These are phyloP conservation scores for Cichorium intybus DNA, from an alignment of 140 eudicot genomes.

Conservation along the genomic window DNA sequence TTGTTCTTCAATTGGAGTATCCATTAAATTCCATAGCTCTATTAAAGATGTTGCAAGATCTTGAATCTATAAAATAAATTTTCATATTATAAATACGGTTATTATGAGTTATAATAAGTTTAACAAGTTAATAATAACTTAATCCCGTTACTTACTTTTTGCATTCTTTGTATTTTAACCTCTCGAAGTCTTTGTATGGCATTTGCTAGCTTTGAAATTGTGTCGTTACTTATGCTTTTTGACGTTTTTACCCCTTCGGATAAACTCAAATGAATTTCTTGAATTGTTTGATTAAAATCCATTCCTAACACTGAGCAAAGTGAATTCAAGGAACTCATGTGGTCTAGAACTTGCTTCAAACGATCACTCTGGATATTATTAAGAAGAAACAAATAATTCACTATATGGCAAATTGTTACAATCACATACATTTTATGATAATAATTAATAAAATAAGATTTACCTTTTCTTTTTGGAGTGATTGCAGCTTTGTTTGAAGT, in stretches of 20 bases:
- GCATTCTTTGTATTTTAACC: conserved; percentile 77
- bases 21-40: conserved; percentile 90
- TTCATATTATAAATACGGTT: background rate
- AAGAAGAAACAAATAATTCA: background rate
- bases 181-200: conserved; percentile 60
- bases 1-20: conserved; percentile 82
- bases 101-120: background rate
- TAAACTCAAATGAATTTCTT: conserved; percentile 77
- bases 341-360: conserved; percentile 62
- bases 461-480: conserved; percentile 68
- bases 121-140: no score
- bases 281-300: conserved; percentile 59
- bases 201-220: conserved; percentile 47
- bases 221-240: conserved; percentile 51
- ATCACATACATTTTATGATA: background rate
- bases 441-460: no score
- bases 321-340: conserved; percentile 52
- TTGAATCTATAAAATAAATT: conserved; percentile 51
- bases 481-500: conserved; percentile 49
- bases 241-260: conserved; percentile 46
- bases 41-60: conserved; percentile 78
- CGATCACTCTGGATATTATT: conserved; percentile 64
- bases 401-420: background rate
- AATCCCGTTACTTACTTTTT: conserved; percentile 48
- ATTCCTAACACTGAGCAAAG: conserved; percentile 75